phyloP scores from a whole-genome alignment of 306 rosid genomes.

The Prunus dulcis region DNA sequence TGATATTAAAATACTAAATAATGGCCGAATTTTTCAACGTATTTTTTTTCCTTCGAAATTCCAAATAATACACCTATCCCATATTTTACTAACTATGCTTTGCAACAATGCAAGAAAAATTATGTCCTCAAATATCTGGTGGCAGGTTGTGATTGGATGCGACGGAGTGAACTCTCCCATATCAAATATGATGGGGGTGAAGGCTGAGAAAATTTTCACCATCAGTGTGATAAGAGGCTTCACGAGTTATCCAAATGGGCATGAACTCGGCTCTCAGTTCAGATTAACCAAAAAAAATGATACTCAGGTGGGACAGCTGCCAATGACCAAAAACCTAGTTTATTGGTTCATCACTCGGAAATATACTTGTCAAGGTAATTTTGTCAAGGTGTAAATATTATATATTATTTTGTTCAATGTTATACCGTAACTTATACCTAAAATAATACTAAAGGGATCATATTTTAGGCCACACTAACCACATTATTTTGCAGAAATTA shows the following conservation, averaged over 20 bases:
- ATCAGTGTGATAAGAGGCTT: slow-evolving; percentile 3
- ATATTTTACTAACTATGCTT: background rate
- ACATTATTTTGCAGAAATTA: too few species aligned
- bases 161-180: slow-evolving; percentile 17
- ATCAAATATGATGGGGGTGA: background rate
- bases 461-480: too few species aligned
- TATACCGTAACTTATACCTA: background rate
- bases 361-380: background rate
- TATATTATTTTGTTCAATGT: background rate
- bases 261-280: slow-evolving; percentile 1
- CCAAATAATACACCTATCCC: background rate
- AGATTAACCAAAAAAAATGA: background rate
- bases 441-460: background rate
- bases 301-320: slow-evolving; percentile 2
- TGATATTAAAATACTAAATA: too few species aligned
- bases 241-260: background rate
- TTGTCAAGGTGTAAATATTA: too few species aligned
- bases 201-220: background rate
- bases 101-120: too few species aligned
- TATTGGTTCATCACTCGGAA: slow-evolving; percentile 12
- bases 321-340: background rate
- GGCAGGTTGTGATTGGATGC: slow-evolving; percentile 20
- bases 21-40: too few species aligned
- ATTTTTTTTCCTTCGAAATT: too few species aligned
- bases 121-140: too few species aligned